phyloP scores from a whole-genome alignment of 139 green algal genomes.

The Chlamydomonas sp. region DNA sequence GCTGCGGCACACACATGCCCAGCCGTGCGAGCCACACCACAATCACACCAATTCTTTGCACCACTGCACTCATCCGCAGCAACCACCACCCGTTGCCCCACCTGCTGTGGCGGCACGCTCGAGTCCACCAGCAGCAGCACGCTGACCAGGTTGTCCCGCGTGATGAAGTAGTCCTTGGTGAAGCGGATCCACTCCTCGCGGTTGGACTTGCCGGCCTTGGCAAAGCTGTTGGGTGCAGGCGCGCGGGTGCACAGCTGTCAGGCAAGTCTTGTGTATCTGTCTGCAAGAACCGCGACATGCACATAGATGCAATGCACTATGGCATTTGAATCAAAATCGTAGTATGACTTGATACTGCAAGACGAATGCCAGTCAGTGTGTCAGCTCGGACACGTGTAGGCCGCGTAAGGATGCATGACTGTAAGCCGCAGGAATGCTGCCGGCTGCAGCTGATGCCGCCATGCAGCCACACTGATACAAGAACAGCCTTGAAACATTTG shows the following conservation, averaged over 20 bases:
- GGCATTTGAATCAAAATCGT: not conserved
- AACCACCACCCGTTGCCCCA: not conserved
- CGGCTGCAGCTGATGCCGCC: too few relatives aligned
- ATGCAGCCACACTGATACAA: too few relatives aligned
- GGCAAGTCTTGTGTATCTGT: not conserved
- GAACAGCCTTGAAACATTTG: too few relatives aligned
- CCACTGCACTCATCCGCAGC: too few relatives aligned
- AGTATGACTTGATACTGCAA: not conserved
- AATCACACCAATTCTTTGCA: too few relatives aligned
- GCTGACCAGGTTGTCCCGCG: slow-evolving; percentile 78
- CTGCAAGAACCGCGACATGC: not conserved
- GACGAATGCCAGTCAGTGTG: too few relatives aligned
- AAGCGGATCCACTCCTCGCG: slow-evolving; percentile 85
- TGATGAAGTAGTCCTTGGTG: slow-evolving; percentile 88
- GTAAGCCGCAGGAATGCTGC: too few relatives aligned
- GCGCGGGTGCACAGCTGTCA: not conserved
- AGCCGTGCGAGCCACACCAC: not conserved
- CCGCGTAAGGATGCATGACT: too few relatives aligned
- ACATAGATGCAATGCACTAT: not conserved
- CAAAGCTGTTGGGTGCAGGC: slow-evolving; percentile 14
- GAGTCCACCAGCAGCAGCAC: slow-evolving; percentile 94
- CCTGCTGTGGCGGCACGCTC: slow-evolving; percentile 71
- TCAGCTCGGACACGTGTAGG: too few relatives aligned
- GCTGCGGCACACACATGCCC: not conserved
- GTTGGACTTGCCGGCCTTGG: slow-evolving; percentile 61